Evolutionary conservation across 345 rosid genomes (phyloP), one percentile per base, ranked within the genome.

Genomic region (Citrus inodora): DNA sequence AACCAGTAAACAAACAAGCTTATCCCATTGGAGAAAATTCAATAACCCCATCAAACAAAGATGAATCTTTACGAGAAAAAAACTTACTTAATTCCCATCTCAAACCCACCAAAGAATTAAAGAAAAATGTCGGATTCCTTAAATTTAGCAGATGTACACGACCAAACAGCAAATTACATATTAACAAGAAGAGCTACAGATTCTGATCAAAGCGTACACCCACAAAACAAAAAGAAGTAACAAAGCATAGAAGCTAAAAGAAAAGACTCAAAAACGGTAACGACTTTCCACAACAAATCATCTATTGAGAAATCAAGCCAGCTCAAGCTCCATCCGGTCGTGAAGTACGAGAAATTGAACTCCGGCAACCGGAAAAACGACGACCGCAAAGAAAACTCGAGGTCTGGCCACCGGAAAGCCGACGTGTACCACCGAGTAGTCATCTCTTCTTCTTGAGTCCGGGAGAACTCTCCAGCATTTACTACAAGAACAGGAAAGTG

Each of bases 191-290:
- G 58, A 5, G 58, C 0, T 4, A 17, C 22, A 6, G 16, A 30
- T 2, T 32, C 4, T 19, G 9, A 65, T 65, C 88, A 94, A 73
- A 94, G 83, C 62, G 96, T 89, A 77, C 98, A 94, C 19, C 97
- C 97, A 73, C 98, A 94, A 79, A 88, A 92, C 30, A 92, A 48
- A 76, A 91, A 89, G 92, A 87, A 94, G 86, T 81, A 94, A 71
- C 97, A 92, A 61, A 94, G 86, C 87, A 90, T 91, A n/a, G 93
- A 68, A 24, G 71, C 88, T 53, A 94, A 83, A 73, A 89, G 93
- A 27, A 94, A 76, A 11, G 98, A 90, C 78, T 94, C 98, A 32
- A 94, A 28, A 53, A 87, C 86, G 9, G 89, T 86, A 33, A 90
- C 82, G 19, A 91, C 77, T 58, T 81, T 83, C 97, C 98, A 94